phyloP scores from a whole-genome alignment of 495 filamentous ascomycete genomes.

The Thermothielavioides terrestris region DNA sequence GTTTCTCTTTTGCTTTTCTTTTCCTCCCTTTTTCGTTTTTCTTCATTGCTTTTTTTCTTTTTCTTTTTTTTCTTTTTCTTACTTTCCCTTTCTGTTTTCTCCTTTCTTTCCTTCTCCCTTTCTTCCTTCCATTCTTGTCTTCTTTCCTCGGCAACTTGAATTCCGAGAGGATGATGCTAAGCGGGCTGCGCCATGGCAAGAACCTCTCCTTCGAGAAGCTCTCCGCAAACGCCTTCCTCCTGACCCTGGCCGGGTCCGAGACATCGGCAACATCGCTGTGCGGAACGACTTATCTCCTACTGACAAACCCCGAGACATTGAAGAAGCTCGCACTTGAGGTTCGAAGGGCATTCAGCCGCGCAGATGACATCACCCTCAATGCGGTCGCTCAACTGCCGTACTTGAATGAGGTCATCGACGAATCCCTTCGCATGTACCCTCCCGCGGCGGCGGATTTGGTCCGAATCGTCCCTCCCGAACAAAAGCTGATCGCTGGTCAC shows the following conservation, averaged over 20 bases:
- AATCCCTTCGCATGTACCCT: slow-evolving; percentile 48
- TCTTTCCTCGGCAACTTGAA: no score
- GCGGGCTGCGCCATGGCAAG: no score
- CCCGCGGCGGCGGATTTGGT: slow-evolving; percentile 37
- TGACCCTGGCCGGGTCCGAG: slow-evolving; percentile 32
- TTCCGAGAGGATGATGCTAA: no score
- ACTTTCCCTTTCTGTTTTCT: no score
- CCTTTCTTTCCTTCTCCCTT: no score
- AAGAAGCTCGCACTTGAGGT: slow-evolving; percentile 41
- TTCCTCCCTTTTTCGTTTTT: no score
- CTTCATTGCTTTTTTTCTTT: no score
- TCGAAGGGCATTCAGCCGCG: slow-evolving; percentile 33
- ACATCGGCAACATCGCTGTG: slow-evolving; percentile 48
- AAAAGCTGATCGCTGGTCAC: slow-evolving; percentile 36
- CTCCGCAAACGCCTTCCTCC: slow-evolving; percentile 6
- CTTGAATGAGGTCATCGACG: slow-evolving; percentile 47
- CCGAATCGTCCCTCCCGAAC: slow-evolving; percentile 35
- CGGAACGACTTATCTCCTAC: slow-evolving; percentile 41
- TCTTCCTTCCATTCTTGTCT: no score
- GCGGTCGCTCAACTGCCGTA: slow-evolving; percentile 39
- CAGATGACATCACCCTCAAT: slow-evolving; percentile 40
- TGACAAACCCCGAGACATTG: slow-evolving; percentile 34
- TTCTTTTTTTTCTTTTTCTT: no score
- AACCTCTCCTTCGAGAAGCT: slow-evolving; percentile 2
- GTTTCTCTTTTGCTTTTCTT: no score